phyloP scores from a whole-genome alignment of 306 rosid genomes.

The Boehmeria nivea region DNA sequence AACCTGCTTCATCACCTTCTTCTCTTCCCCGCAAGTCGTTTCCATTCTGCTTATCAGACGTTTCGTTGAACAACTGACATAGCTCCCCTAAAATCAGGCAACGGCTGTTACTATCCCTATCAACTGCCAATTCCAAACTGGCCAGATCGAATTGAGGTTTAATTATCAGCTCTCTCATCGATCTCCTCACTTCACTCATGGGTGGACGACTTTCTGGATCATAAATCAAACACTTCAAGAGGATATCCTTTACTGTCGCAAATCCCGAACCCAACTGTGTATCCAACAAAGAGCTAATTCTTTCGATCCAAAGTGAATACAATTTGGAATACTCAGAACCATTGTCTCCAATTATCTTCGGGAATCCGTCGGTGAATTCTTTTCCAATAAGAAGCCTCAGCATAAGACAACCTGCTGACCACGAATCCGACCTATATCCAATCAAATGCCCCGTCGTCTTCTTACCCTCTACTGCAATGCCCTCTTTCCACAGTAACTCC shows the following conservation, averaged over 20 bases:
- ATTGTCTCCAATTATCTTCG: slow-evolving; percentile 27
- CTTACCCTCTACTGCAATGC: slow-evolving; percentile 28
- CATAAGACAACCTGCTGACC: slow-evolving; percentile 67
- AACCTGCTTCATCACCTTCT: slow-evolving; percentile 17
- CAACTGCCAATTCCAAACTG: slow-evolving; percentile 29
- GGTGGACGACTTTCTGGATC: slow-evolving; percentile 59
- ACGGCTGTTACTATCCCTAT: slow-evolving; percentile 12
- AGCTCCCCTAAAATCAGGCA: slow-evolving; percentile 63
- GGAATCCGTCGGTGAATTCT: slow-evolving; percentile 28
- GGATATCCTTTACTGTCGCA: slow-evolving; percentile 36
- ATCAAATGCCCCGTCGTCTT: slow-evolving; percentile 24
- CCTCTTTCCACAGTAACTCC: slow-evolving; percentile 44
- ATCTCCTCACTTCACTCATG: slow-evolving; percentile 51
- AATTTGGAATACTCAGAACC: slow-evolving; percentile 29
- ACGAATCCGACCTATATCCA: slow-evolving; percentile 62
- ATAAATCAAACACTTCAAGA: slow-evolving; percentile 50
- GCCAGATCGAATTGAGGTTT: slow-evolving; percentile 47
- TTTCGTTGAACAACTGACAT: slow-evolving; percentile 33
- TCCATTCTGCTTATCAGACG: slow-evolving; percentile 22
- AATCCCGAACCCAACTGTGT: slow-evolving; percentile 45
- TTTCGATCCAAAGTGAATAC: slow-evolving; percentile 50
- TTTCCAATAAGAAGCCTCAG: slow-evolving; percentile 51
- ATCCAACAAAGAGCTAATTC: slow-evolving; percentile 49
- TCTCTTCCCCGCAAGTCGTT: slow-evolving; percentile 33
- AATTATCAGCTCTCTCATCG: slow-evolving; percentile 49